These are phyloP conservation scores for Fusarium continuum DNA, from an alignment of 2,329 filamentous ascomycete species.

Conservation along the genomic window DNA sequence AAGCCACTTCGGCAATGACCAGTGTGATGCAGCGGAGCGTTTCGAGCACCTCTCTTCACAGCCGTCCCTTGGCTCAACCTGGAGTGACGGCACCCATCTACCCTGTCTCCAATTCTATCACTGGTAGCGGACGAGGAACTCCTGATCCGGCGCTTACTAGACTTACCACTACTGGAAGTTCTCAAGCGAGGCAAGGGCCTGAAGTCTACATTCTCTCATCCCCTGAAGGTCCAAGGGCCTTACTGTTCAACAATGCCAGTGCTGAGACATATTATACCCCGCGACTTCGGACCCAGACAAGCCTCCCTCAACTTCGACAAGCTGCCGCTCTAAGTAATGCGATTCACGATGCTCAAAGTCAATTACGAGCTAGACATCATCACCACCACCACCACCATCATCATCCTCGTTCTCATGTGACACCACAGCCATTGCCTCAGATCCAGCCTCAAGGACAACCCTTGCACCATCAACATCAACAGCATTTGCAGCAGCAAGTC, in stretches of 20 bases:
- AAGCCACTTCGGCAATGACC: conserved; percentile 58
- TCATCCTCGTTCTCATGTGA: conserved; percentile 23
- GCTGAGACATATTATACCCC: conserved; percentile 63
- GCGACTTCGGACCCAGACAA: conserved; percentile 44
- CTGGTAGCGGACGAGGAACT: conserved; percentile 58
- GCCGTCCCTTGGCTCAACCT: conserved; percentile 48
- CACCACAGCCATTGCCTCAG: conserved; percentile 20
- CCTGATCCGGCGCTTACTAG: conserved; percentile 53
- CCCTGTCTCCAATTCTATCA: conserved; percentile 48
- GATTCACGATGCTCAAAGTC: conserved; percentile 30
- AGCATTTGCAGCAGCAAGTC: conserved; percentile 27
- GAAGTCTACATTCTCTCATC: conserved; percentile 70
- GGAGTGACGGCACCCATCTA: conserved; percentile 56
- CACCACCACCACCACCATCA: conserved; percentile 42
- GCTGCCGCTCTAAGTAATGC: conserved; percentile 19
- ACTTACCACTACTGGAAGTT: conserved; percentile 40
- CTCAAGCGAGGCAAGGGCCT: conserved; percentile 46
- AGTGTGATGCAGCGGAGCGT: conserved; percentile 62
- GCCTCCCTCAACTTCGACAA: conserved; percentile 43
- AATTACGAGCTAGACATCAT: conserved; percentile 38
- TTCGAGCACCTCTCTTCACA: conserved; percentile 56
- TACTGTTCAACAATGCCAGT: conserved; percentile 62
- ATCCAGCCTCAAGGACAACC: conserved; percentile 17
- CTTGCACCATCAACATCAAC: conserved; percentile 18
- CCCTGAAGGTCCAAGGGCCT: conserved; percentile 65